Conservation (phyloP, 805 yeast species). For the Suhomyces faveliae region DNA sequence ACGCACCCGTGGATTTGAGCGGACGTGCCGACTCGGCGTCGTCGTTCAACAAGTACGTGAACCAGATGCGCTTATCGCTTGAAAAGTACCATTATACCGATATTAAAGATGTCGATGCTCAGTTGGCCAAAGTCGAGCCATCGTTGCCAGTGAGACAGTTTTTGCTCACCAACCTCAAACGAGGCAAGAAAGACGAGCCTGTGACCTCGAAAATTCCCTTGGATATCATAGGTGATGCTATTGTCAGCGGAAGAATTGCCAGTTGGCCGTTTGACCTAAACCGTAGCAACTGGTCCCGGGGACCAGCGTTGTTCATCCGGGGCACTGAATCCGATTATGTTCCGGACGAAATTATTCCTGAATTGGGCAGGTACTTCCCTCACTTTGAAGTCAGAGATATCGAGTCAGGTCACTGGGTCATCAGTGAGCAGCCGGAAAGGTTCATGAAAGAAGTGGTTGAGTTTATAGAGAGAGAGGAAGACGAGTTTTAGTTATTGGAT, state of each 20-base stretch:
- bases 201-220: constrained; percentile 66
- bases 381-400: constrained; percentile 69
- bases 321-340: constrained; percentile 76
- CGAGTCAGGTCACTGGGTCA: constrained; percentile 91
- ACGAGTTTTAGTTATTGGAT: too few relatives aligned
- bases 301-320: constrained; percentile 76
- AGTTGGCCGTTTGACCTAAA: constrained; percentile 72
- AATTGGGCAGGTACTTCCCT: constrained; percentile 78
- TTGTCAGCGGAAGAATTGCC: constrained; percentile 66
- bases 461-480: constrained; percentile 54
- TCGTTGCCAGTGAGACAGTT: constrained; percentile 68
- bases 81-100: constrained; percentile 45
- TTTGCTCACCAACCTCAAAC: constrained; percentile 63
- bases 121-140: constrained; percentile 61
- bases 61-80: constrained; percentile 57
- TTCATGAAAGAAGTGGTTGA: constrained; percentile 62
- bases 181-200: constrained; percentile 39
- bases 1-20: constrained; percentile 75
- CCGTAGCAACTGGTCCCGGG: constrained; percentile 50
- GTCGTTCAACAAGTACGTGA: constrained; percentile 66
- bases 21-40: constrained; percentile 43
- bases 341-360: constrained; percentile 75
- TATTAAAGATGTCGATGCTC: constrained; percentile 65
- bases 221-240: constrained; percentile 59
- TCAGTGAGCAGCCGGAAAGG: constrained; percentile 79